Evolutionary conservation across 192 early-diverging fungal species (phyloP).

Genomic region (Entomortierella parvispora): DNA sequence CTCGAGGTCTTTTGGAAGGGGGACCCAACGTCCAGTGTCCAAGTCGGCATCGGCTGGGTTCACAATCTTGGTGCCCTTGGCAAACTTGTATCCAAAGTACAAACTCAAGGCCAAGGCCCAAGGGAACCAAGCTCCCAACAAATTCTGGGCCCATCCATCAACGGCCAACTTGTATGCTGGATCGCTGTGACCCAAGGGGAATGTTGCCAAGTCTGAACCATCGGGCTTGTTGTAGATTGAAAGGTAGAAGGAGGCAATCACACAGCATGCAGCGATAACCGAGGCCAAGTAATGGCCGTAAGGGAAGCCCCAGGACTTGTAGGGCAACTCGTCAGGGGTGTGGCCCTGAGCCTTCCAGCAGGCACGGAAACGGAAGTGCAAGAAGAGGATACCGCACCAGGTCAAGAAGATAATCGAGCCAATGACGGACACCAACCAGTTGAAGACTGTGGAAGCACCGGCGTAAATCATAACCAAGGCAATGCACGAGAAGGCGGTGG

Average conservation of each 20-base stretch:
- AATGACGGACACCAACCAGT: conserved; percentile 65
- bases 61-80: conserved; percentile 67
- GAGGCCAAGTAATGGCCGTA: conserved; percentile 74
- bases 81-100: conserved; percentile 69
- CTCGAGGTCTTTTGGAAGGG: not conserved
- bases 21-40: conserved; percentile 25
- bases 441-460: conserved; percentile 60
- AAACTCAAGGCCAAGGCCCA: conserved; percentile 69
- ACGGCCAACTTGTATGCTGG: not conserved
- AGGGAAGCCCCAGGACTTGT: conserved; percentile 72
- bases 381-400: conserved; percentile 81
- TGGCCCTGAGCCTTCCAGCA: conserved; percentile 74
- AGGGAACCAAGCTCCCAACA: conserved; percentile 69
- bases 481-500: conserved; percentile 59
- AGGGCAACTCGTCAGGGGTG: conserved; percentile 68
- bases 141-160: conserved; percentile 49
- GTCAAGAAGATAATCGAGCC: conserved; percentile 79
- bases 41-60: conserved; percentile 68
- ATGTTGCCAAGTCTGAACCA: not conserved
- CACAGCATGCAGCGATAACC: conserved; percentile 55
- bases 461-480: conserved; percentile 62
- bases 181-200: not conserved
- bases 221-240: not conserved
- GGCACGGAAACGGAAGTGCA: conserved; percentile 82
- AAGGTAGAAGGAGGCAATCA: not conserved